Evolutionary conservation across 305 asterid species (phyloP).

Genomic region (Stenogyne calaminthoides): DNA sequence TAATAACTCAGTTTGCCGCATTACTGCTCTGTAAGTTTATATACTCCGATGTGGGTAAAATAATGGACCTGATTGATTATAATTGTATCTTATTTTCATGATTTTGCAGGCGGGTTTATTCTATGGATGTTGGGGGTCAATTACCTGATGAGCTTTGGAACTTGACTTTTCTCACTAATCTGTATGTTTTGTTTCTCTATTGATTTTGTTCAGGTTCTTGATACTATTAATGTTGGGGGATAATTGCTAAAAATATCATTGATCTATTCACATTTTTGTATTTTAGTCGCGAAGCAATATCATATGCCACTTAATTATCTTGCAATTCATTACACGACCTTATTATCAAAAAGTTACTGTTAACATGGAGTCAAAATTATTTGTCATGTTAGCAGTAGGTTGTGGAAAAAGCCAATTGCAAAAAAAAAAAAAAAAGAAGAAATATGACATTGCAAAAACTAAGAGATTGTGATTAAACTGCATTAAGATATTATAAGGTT

Average conservation of each 20-base stretch:
- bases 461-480: background rate
- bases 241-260: background rate
- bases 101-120: too few species aligned
- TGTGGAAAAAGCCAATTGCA: background rate
- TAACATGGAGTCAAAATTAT: background rate
- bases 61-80: too few species aligned
- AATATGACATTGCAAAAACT: background rate
- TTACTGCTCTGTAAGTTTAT: too few species aligned
- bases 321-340: background rate
- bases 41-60: too few species aligned
- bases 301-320: background rate
- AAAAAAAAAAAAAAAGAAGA: too few species aligned
- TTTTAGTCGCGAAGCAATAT: too few species aligned
- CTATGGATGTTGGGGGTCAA: too few species aligned
- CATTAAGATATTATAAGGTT: background rate
- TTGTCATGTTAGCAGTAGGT: background rate
- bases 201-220: background rate
- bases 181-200: conserved; percentile 46
- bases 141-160: too few species aligned
- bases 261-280: too few species aligned
- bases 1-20: conserved; percentile 51
- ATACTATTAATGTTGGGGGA: background rate
- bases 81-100: too few species aligned
- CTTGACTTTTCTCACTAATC: too few species aligned
- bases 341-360: too few species aligned